A percentile compares a stretch with the other conserved stretches of the same genome.
phyloP scores from a whole-genome alignment of 495 filamentous ascomycete species.

The Rhypophila decipiens region DNA sequence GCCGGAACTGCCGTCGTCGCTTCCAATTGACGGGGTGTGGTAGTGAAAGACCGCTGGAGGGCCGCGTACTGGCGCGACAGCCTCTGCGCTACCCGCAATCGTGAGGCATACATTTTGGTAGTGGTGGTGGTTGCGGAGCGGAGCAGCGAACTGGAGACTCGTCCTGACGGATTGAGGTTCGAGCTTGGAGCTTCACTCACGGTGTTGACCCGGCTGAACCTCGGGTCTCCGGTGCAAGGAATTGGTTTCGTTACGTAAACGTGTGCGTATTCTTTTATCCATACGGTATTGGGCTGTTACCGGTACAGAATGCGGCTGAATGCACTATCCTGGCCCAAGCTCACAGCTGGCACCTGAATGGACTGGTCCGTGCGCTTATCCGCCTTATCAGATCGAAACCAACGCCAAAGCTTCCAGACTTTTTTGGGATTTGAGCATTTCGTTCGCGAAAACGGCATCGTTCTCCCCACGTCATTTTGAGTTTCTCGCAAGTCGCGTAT shows the following conservation, averaged over 20 bases:
- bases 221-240: too few species aligned
- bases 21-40: constrained; percentile 33
- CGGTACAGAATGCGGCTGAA: not conserved
- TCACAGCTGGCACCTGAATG: too few species aligned
- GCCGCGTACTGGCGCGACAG: constrained; percentile 22
- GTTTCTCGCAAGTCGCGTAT: not conserved
- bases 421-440: too few species aligned
- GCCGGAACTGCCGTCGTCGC: constrained; percentile 15
- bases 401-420: too few species aligned
- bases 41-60: constrained; percentile 30
- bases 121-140: constrained; percentile 23
- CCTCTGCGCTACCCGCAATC: constrained; percentile 37
- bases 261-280: too few species aligned
- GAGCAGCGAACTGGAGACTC: constrained; percentile 7
- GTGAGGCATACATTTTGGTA: constrained; percentile 49
- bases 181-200: not conserved
- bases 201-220: constrained; percentile 14
- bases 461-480: too few species aligned
- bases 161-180: not conserved
- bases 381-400: too few species aligned
- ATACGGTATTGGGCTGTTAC: too few species aligned
- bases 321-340: too few species aligned
- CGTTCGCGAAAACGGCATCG: too few species aligned
- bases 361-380: too few species aligned
- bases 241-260: too few species aligned